Conservation (phyloP, 2,329 filamentous ascomycete genomes). For the Neopestalotiopsis sp. region DNA sequence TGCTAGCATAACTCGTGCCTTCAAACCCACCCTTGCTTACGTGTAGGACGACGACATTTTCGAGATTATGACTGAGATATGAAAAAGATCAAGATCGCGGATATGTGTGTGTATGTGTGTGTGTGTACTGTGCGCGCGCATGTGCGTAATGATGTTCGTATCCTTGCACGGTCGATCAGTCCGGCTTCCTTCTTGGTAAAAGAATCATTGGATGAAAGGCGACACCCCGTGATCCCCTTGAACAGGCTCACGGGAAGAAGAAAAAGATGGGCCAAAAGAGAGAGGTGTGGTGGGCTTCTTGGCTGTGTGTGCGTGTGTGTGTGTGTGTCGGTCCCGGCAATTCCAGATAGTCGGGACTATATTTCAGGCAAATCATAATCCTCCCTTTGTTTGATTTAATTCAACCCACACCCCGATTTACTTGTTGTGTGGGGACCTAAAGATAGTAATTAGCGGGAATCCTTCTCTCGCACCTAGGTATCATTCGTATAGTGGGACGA, state of each 20-base stretch:
- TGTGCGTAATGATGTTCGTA: too few species aligned
- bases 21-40: too few species aligned
- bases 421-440: background rate
- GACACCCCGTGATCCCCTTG: too few species aligned
- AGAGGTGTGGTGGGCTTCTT: background rate
- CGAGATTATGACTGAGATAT: too few species aligned
- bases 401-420: background rate
- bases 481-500: background rate
- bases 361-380: background rate
- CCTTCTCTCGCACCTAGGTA: background rate
- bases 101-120: too few species aligned
- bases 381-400: background rate
- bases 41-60: too few species aligned
- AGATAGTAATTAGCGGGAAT: background rate
- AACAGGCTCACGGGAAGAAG: background rate
- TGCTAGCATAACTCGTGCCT: too few species aligned
- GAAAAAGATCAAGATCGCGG: too few species aligned
- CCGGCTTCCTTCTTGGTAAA: background rate
- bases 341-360: conserved; percentile 11
- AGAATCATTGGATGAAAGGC: too few species aligned
- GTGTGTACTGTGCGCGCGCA: too few species aligned
- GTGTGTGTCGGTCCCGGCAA: background rate
- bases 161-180: background rate
- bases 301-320: background rate
- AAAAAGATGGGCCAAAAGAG: background rate